Evolutionary conservation across 2,329 filamentous ascomycete genomes (phyloP).

Genomic region (Colletotrichum tanaceti): DNA sequence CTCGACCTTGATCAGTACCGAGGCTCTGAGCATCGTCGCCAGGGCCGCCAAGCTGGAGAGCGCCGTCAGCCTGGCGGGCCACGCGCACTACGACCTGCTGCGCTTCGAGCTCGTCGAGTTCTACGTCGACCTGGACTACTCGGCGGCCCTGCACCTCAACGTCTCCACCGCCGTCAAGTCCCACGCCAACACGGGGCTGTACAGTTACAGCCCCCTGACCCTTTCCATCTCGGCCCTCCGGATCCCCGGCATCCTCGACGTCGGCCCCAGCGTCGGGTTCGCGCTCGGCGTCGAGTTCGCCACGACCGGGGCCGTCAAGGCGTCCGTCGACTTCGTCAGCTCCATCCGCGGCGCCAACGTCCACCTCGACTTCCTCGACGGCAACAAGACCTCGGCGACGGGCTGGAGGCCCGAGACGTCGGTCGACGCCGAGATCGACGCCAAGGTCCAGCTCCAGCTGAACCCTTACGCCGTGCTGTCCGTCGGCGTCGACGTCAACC

Average conservation of each 20-base stretch:
- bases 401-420: constrained; percentile 53
- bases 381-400: constrained; percentile 45
- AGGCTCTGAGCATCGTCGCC: constrained; percentile 51
- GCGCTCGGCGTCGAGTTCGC: constrained; percentile 52
- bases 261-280: constrained; percentile 53
- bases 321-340: constrained; percentile 48
- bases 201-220: constrained; percentile 50
- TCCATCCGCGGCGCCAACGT: constrained; percentile 51
- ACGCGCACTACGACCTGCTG: constrained; percentile 54
- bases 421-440: constrained; percentile 48
- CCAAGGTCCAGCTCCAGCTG: constrained; percentile 48
- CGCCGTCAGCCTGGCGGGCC: constrained; percentile 54
- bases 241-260: constrained; percentile 55
- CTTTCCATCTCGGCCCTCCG: constrained; percentile 52
- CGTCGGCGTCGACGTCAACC: constrained; percentile 52
- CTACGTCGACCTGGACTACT: constrained; percentile 55
- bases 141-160: constrained; percentile 48
- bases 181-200: constrained; percentile 48
- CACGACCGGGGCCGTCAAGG: constrained; percentile 48
- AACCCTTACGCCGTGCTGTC: constrained; percentile 51
- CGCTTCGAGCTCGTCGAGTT: constrained; percentile 49
- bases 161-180: constrained; percentile 52
- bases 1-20: constrained; percentile 30
- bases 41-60: constrained; percentile 50
- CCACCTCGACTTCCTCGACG: constrained; percentile 53